These are phyloP conservation scores for Gossypium longicalyx DNA, from an alignment of 345 rosid genomes.

Conservation along the genomic window DNA sequence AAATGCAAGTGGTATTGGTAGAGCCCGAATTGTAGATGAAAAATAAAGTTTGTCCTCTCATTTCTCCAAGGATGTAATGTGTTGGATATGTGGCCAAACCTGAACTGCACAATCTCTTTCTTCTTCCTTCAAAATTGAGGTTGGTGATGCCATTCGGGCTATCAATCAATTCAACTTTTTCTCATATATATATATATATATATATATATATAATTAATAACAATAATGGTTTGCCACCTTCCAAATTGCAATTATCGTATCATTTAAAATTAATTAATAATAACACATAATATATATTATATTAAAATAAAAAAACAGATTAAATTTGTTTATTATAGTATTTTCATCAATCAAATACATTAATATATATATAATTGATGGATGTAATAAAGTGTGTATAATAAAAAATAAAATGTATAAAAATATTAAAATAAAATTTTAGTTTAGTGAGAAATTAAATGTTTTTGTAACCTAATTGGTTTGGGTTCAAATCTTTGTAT, in stretches of 20 bases:
- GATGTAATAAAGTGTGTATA: too few relatives aligned
- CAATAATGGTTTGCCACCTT: not conserved
- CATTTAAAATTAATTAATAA: too few relatives aligned
- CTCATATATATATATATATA: not conserved
- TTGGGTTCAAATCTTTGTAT: too few relatives aligned
- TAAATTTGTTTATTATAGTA: rapidly evolving
- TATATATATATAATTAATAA: not conserved
- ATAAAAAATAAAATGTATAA: too few relatives aligned
- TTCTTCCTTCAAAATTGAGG: not conserved
- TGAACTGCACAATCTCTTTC: not conserved
- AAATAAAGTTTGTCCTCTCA: not conserved
- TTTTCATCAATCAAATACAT: too few relatives aligned
- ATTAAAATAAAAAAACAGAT: too few relatives aligned
- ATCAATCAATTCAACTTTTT: not conserved
- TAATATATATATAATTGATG: too few relatives aligned
- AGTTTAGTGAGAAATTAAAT: too few relatives aligned
- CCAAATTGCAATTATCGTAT: not conserved
- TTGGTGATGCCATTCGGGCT: not conserved
- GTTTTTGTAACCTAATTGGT: too few relatives aligned
- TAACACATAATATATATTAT: rapidly evolving
- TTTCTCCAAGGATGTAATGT: not conserved
- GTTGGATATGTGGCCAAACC: not conserved
- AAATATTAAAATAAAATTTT: too few relatives aligned
- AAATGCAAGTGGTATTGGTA: too few relatives aligned
- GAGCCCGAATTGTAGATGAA: too few relatives aligned